Evolutionary conservation across 23 red algal genomes (phyloP).

Genomic region (Gracilaria caudata): DNA sequence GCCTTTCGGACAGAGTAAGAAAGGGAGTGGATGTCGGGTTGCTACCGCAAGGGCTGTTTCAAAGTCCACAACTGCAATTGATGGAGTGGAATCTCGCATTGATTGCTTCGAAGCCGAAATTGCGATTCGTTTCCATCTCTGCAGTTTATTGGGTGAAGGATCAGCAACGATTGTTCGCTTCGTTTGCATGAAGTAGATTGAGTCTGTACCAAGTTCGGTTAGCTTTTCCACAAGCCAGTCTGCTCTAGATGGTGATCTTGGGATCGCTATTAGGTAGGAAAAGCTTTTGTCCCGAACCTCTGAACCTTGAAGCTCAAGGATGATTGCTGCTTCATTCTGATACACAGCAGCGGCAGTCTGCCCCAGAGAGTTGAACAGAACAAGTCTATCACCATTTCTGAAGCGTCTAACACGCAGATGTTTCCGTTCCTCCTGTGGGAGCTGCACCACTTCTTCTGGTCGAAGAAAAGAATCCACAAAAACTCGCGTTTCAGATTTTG

Average conservation of each 20-base stretch:
- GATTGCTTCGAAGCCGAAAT: slow-evolving; percentile 90
- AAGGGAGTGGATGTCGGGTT: not conserved
- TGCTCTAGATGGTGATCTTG: slow-evolving; percentile 45
- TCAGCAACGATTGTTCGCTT: slow-evolving; percentile 16
- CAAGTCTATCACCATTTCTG: slow-evolving; percentile 27
- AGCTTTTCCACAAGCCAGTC: slow-evolving; percentile 95
- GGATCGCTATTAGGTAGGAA: slow-evolving; percentile 28
- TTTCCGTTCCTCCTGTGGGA: slow-evolving; percentile 38
- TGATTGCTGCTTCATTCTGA: not conserved
- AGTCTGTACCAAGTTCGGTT: slow-evolving; percentile 77
- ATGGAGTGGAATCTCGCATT: slow-evolving; percentile 45
- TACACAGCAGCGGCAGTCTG: slow-evolving; percentile 32
- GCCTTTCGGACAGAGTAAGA: slow-evolving; percentile 46
- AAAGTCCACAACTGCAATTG: slow-evolving; percentile 2
- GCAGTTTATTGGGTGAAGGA: not conserved
- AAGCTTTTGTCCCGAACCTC: not conserved
- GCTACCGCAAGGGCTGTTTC: not conserved
- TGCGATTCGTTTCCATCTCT: slow-evolving; percentile 71
- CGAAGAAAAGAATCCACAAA: slow-evolving; percentile 27
- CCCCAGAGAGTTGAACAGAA: slow-evolving; percentile 56
- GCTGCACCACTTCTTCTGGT: not conserved
- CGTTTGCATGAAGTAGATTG: slow-evolving; percentile 32
- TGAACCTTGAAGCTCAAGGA: not conserved
- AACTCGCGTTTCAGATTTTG: slow-evolving; percentile 25
- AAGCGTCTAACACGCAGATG: slow-evolving; percentile 77